Evolutionary conservation across 768 basidiomycete species (phyloP).

Genomic region (Boletus subparvulus): DNA sequence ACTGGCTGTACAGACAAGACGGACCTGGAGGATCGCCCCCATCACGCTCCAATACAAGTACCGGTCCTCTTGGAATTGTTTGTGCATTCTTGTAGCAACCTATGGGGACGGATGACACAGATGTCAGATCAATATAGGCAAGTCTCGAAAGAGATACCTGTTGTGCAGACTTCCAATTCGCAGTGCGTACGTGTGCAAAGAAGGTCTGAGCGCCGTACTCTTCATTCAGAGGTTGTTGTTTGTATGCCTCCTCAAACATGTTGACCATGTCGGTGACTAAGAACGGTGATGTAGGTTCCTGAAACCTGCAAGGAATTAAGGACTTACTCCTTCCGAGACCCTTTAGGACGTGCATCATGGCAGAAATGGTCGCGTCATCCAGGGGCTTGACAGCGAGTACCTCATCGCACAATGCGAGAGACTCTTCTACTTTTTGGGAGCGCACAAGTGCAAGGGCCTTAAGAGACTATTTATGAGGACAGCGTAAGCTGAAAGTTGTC

Average conservation of each 20-base stretch:
- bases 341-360: slow-evolving; percentile 82
- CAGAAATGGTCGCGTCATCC: slow-evolving; percentile 70
- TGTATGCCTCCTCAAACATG: slow-evolving; percentile 87
- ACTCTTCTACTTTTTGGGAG: slow-evolving; percentile 83
- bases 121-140: slow-evolving; percentile 2
- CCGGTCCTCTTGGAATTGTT: slow-evolving; percentile 78
- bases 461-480: slow-evolving; percentile 52
- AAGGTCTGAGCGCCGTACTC: slow-evolving; percentile 83
- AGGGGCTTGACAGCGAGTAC: slow-evolving; percentile 71
- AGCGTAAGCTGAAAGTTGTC: slow-evolving; percentile 3
- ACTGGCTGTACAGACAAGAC: not conserved
- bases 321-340: slow-evolving; percentile 67
- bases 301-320: not conserved
- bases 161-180: slow-evolving; percentile 85
- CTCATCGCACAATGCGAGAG: slow-evolving; percentile 75
- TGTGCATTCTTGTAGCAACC: slow-evolving; percentile 81
- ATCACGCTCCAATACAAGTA: slow-evolving; percentile 85
- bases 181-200: slow-evolving; percentile 77
- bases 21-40: slow-evolving; percentile 76
- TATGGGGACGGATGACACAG: slow-evolving; percentile 26
- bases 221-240: slow-evolving; percentile 76
- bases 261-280: slow-evolving; percentile 74
- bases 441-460: slow-evolving; percentile 85
- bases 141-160: slow-evolving; percentile 47
- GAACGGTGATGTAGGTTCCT: not conserved